Conservation (phyloP, 2,329 filamentous ascomycete genomes). For the Colletotrichum sp. region DNA sequence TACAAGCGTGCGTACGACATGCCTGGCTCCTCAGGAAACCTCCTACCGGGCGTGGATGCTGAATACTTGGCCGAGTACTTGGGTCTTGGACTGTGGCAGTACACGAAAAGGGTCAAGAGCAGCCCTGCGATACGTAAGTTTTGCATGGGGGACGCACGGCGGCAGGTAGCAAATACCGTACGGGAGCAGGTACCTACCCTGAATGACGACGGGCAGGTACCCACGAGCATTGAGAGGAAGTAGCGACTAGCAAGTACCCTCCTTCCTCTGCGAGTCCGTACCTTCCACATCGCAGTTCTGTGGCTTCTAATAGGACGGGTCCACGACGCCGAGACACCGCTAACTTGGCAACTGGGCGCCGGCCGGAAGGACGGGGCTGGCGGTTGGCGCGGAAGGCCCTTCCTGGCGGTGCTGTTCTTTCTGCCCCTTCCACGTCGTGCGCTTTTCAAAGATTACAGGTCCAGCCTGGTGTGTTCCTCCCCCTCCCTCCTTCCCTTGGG, state of each 20-base stretch:
- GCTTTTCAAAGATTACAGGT: background rate
- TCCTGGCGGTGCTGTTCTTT: background rate
- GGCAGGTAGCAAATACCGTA: background rate
- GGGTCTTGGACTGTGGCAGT: background rate
- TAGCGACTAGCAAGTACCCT: background rate
- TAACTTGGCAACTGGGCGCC: conserved; percentile 13
- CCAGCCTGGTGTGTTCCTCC: background rate
- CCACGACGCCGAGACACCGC: background rate
- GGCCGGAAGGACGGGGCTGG: background rate
- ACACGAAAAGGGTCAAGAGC: background rate
- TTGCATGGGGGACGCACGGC: background rate
- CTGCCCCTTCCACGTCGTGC: background rate
- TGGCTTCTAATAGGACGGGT: conserved; percentile 7
- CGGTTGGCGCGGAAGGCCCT: conserved; percentile 12
- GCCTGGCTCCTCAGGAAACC: background rate
- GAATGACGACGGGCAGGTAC: background rate
- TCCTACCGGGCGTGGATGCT: background rate
- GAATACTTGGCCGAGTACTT: background rate
- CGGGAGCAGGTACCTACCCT: background rate
- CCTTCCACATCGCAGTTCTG: background rate
- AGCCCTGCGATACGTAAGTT: background rate
- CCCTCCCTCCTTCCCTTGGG: background rate
- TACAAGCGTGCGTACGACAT: background rate
- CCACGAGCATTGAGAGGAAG: background rate
- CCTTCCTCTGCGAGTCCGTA: background rate